Conservation (phyloP, 345 rosid species). For the Eucalyptus guilfoylei region DNA sequence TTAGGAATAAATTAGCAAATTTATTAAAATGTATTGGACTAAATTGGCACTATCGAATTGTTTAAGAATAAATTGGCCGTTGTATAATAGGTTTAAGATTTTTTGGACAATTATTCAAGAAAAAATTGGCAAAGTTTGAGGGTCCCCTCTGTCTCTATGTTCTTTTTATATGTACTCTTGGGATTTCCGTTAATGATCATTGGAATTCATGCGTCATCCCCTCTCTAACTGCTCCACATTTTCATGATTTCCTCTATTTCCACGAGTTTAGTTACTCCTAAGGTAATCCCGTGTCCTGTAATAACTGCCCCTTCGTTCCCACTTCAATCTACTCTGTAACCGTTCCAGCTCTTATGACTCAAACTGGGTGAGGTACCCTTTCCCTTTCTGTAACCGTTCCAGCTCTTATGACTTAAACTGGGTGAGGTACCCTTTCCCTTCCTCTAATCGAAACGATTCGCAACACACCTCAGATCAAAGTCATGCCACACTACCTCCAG, state of each 20-base stretch:
- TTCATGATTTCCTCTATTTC: neutral
- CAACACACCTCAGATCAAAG: neutral
- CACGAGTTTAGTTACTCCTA: neutral
- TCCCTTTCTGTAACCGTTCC: no score
- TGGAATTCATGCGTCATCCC: neutral
- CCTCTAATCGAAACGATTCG: neutral
- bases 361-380: no score
- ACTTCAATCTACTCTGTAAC: neutral
- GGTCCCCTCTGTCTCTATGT: neutral
- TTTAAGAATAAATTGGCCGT: no score
- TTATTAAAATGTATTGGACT: no score
- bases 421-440: no score
- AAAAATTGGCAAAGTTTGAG: neutral
- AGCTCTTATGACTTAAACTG: no score
- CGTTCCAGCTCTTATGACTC: no score
- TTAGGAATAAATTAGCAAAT: no score
- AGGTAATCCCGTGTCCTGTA: neutral
- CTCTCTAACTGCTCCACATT: neutral
- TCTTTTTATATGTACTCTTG: neutral
- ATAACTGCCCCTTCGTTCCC: neutral
- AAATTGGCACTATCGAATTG: no score
- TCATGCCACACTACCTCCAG: neutral
- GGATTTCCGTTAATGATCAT: neutral
- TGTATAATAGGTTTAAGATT: no score
- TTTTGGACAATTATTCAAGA: neutral